These are phyloP conservation scores for Aureobasidium sp. DNA, from an alignment of 2,329 filamentous ascomycete species.

Conservation along the genomic window DNA sequence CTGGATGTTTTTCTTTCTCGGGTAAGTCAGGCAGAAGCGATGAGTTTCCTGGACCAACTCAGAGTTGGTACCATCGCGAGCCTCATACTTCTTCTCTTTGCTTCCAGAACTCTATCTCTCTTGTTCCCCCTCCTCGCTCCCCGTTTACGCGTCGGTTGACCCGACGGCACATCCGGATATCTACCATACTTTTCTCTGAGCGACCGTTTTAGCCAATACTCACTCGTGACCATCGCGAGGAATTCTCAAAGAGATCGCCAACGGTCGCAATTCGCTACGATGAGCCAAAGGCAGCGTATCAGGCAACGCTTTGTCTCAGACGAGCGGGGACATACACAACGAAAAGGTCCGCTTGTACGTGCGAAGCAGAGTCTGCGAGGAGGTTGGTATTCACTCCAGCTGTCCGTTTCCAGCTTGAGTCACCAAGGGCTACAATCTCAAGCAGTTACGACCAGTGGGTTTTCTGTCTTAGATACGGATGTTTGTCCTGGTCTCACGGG, in stretches of 20 bases:
- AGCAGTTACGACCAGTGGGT: not conserved
- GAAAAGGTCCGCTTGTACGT: not conserved
- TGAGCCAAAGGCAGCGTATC: not conserved
- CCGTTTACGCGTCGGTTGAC: conserved; percentile 3
- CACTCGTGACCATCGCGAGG: conserved; percentile 13
- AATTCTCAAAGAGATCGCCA: not conserved
- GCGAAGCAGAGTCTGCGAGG: not conserved
- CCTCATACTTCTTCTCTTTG: conserved; percentile 2
- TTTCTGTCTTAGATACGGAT: conserved; percentile 8
- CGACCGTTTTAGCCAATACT: conserved; percentile 13
- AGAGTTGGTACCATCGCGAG: conserved; percentile 12
- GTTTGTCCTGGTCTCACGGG: conserved; percentile 11
- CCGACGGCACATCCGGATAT: not conserved
- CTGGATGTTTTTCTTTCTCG: not conserved
- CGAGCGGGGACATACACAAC: not conserved
- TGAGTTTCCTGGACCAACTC: not conserved
- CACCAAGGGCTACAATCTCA: conserved; percentile 8
- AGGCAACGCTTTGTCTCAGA: conserved; percentile 13
- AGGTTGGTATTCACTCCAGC: not conserved
- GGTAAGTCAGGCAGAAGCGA: not conserved
- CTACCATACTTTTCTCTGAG: conserved; percentile 12
- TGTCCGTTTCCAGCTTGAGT: not conserved
- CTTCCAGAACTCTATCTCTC: conserved; percentile 12
- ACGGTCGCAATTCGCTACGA: not conserved
- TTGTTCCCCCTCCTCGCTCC: not conserved